These are phyloP conservation scores for Emergomyces orientalis DNA, from an alignment of 2,329 filamentous ascomycete species.

Conservation along the genomic window DNA sequence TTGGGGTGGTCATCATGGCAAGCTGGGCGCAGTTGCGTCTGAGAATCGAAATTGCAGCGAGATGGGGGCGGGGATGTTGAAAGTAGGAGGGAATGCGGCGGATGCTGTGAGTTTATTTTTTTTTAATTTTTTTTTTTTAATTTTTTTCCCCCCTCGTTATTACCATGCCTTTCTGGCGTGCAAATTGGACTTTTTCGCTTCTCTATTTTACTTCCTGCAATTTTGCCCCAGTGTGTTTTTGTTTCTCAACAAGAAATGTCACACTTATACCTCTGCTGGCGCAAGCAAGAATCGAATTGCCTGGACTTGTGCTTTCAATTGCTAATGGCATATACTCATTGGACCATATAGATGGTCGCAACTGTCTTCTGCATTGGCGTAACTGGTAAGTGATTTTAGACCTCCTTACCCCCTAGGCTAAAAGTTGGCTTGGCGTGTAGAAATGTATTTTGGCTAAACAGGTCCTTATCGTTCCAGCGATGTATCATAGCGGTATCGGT, in stretches of 20 bases:
- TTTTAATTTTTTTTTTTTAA: not conserved
- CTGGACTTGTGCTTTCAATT: not conserved
- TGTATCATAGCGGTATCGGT: constrained; percentile 73
- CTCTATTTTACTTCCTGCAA: not conserved
- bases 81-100: constrained; percentile 59
- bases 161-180: not conserved
- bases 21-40: constrained; percentile 57
- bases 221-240: not conserved
- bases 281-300: not conserved
- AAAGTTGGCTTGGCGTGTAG: too few species aligned
- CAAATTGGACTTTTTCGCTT: not conserved
- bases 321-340: not conserved
- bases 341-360: constrained; percentile 48
- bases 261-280: not conserved
- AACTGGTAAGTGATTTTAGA: constrained; percentile 39
- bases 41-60: constrained; percentile 60
- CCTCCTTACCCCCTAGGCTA: not conserved
- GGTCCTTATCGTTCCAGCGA: constrained; percentile 34
- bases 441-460: constrained; percentile 2
- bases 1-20: constrained; percentile 11
- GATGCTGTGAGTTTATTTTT: constrained; percentile 48
- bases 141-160: too few species aligned
- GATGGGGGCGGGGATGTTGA: constrained; percentile 57
- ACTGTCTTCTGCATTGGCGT: constrained; percentile 68
- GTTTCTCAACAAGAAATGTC: not conserved